Evolutionary conservation across 2,329 filamentous ascomycete species (phyloP).

Genomic region (Apiospora kogelbergensis): DNA sequence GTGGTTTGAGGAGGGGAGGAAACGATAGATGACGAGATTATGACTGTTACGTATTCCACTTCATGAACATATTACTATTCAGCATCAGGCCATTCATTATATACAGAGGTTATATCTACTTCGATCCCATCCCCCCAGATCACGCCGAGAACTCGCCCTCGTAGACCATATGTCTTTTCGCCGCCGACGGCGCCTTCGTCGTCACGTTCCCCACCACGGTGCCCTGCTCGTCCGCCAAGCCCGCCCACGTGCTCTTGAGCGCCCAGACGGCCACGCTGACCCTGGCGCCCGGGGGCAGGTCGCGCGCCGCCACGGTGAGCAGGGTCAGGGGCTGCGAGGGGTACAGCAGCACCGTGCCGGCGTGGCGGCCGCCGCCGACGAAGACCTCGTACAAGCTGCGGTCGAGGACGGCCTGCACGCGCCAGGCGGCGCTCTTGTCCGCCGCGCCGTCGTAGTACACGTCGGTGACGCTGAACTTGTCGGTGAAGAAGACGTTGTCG

Average conservation of each 20-base stretch:
- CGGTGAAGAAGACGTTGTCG: constrained; percentile 54
- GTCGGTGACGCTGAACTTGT: constrained; percentile 43
- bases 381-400: constrained; percentile 56
- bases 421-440: constrained; percentile 17
- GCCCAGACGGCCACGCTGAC: constrained; percentile 38
- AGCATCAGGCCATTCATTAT: neutral
- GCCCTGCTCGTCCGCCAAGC: constrained; percentile 24
- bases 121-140: neutral
- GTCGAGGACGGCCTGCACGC: constrained; percentile 51
- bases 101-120: neutral
- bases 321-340: constrained; percentile 41
- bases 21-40: neutral
- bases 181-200: neutral
- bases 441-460: constrained; percentile 23
- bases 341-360: constrained; percentile 52
- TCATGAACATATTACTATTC: neutral
- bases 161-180: constrained; percentile 21
- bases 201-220: constrained; percentile 27
- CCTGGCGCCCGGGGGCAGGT: constrained; percentile 34
- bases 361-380: constrained; percentile 49
- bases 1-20: neutral
- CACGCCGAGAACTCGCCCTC: constrained; percentile 16
- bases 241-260: constrained; percentile 37
- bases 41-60: neutral
- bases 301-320: constrained; percentile 33